Conservation (phyloP, 2,329 filamentous ascomycete genomes). For the Nothopassalora personata region DNA sequence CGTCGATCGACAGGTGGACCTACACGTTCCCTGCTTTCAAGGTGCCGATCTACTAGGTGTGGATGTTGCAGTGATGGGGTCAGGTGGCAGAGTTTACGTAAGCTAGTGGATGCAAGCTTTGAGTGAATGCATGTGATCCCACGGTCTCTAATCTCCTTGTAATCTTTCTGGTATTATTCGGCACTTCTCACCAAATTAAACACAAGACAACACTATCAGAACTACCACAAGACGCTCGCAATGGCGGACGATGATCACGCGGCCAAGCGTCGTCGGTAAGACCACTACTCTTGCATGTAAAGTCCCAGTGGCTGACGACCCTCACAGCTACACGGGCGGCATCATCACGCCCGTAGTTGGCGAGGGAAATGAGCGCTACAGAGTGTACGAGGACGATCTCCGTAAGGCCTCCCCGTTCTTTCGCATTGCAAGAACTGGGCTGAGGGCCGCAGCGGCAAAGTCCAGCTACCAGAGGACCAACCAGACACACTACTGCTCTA, state of each 20-base stretch:
- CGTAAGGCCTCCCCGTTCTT: slow-evolving; percentile 5
- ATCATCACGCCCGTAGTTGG: slow-evolving; percentile 2
- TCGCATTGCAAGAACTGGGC: slow-evolving; percentile 4
- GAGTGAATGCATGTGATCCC: no score
- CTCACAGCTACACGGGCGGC: neutral
- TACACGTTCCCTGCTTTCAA: slow-evolving; percentile 18
- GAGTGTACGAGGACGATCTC: slow-evolving; percentile 5
- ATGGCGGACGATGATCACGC: neutral
- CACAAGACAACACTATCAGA: no score
- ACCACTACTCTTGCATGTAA: neutral
- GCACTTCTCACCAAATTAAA: no score
- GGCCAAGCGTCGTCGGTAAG: neutral
- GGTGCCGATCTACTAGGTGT: slow-evolving; percentile 15
- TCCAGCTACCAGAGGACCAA: slow-evolving; percentile 5
- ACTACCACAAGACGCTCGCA: no score
- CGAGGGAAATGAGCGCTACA: neutral
- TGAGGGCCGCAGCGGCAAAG: neutral
- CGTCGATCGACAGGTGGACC: slow-evolving; percentile 23
- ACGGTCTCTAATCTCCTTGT: no score
- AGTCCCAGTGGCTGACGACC: neutral
- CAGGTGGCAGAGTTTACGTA: no score
- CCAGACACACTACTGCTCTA: slow-evolving; percentile 1
- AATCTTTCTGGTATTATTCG: no score
- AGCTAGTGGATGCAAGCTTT: no score
- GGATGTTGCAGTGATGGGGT: neutral